phyloP scores from a whole-genome alignment of 73 alveolate species.

The Paramecium pentaurelia region DNA sequence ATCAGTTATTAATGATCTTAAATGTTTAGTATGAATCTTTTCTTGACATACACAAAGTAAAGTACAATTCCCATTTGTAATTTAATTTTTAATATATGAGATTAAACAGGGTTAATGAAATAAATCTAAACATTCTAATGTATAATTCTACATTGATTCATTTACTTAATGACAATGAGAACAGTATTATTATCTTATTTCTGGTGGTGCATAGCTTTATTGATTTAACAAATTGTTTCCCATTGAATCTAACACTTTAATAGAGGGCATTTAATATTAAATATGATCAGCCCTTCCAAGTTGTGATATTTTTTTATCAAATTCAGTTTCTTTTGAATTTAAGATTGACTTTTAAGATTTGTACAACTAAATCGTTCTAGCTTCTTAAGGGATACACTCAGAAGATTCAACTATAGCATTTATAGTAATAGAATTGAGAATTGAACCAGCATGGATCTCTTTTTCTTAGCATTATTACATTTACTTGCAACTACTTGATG shows the following conservation, averaged over 20 bases:
- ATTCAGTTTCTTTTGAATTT: background rate
- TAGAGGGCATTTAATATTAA: background rate
- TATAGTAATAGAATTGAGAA: background rate
- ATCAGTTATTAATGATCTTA: background rate
- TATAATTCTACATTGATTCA: background rate
- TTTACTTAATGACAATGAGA: background rate
- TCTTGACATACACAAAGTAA: background rate
- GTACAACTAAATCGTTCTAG: background rate
- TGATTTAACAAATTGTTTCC: background rate
- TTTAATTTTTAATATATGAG: background rate
- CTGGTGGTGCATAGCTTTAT: background rate
- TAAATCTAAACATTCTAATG: background rate
- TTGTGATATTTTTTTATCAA: background rate
- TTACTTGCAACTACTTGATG: background rate
- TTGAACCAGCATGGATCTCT: background rate
- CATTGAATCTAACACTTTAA: background rate
- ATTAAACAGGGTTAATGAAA: background rate
- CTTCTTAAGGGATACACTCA: background rate
- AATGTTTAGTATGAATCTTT: background rate
- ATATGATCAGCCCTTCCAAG: background rate
- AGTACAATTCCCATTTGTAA: background rate
- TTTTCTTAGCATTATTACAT: background rate
- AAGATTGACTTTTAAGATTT: background rate
- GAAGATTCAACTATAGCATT: background rate
- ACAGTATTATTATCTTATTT: background rate